Base-by-base conservation (phyloP, 352 stramenopile species). In the Pilasporangium apinafurcum region DNA sequence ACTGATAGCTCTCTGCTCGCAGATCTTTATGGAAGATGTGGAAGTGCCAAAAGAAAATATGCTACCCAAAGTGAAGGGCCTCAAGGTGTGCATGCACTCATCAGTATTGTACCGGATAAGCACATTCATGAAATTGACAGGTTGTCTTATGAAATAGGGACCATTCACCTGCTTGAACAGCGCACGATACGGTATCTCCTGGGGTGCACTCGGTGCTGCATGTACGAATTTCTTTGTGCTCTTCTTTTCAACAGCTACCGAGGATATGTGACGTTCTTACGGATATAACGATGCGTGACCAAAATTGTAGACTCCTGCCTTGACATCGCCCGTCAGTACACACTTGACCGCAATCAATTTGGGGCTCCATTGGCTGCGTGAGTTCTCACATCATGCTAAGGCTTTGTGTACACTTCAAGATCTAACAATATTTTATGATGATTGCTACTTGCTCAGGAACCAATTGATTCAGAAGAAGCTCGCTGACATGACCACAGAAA, bases 401-500 rank as follows among this genome's bases (percentile, higher is more conserved):
- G 8, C 18, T 21, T 36, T 1, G 17, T 13, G 20, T 38, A 10
- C 6, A 29, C 24, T 43, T n/a, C n/a, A n/a, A n/a, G n/a, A n/a
- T n/a, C n/a, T n/a, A n/a, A n/a, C n/a, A n/a, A 31, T 22, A n/a
- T 35, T n/a, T 14, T 28, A 8, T 27, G 29, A 16, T 36, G 7
- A 29, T 49, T 28, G 56, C 28, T 14, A n/a, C 31, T 61, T 47
- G 36, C 5, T 16, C 48, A 89, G 76, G 28, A 99, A 98, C 68
- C 95, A 99, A 63, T 60, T 99, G 17, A 95, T 98, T 48, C 96
- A 99, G 70, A 98, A 98, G 68, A 99, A 99, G 59, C 66, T 99
- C 34, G 95, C 94, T 2, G 92, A 99, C 49, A 98, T 98, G 94
- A 75, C 63, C 34, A 98, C 95, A 4, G 96, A 99, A 45, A 98